Evolutionary conservation across 2,329 filamentous ascomycete genomes (phyloP).

Genomic region (Lachnellula subtilissima): DNA sequence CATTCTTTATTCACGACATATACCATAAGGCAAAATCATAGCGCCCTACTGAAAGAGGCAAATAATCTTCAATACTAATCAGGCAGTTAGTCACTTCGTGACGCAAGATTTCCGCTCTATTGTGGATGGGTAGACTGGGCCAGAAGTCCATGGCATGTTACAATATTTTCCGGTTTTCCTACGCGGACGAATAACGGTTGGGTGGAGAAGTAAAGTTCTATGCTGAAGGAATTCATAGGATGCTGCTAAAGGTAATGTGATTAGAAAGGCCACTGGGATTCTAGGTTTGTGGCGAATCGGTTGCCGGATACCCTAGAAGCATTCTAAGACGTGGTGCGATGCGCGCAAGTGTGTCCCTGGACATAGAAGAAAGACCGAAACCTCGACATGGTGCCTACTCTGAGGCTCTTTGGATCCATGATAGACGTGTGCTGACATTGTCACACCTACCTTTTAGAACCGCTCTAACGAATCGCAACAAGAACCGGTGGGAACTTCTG

Average conservation of each 20-base stretch:
- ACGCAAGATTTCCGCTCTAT: constrained; percentile 14
- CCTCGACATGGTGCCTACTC: constrained; percentile 10
- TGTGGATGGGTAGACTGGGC: constrained; percentile 17
- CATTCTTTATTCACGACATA: constrained; percentile 1
- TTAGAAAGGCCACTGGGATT: constrained; percentile 14
- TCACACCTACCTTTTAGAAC: background rate
- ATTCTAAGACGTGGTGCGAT: constrained; percentile 8
- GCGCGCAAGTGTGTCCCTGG: background rate
- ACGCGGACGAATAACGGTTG: constrained; percentile 8
- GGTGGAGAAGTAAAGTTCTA: background rate
- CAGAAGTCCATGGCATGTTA: constrained; percentile 8
- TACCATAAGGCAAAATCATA: constrained; percentile 16
- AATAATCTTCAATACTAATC: constrained; percentile 10
- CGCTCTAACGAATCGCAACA: background rate
- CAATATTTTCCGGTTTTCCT: background rate
- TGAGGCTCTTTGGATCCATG: constrained; percentile 14
- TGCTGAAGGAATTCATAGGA: constrained; percentile 15
- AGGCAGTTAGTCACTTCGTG: constrained; percentile 18
- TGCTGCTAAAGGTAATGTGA: constrained; percentile 12
- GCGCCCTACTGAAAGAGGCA: constrained; percentile 5
- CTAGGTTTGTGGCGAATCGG: constrained; percentile 21
- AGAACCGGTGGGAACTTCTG: background rate
- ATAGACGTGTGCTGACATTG: background rate
- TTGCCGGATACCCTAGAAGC: constrained; percentile 11
- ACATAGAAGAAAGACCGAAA: constrained; percentile 10